Evolutionary conservation across 345 rosid species (phyloP), one percentile per base, ranked within the genome.

Genomic region (Mercurialis annua): DNA sequence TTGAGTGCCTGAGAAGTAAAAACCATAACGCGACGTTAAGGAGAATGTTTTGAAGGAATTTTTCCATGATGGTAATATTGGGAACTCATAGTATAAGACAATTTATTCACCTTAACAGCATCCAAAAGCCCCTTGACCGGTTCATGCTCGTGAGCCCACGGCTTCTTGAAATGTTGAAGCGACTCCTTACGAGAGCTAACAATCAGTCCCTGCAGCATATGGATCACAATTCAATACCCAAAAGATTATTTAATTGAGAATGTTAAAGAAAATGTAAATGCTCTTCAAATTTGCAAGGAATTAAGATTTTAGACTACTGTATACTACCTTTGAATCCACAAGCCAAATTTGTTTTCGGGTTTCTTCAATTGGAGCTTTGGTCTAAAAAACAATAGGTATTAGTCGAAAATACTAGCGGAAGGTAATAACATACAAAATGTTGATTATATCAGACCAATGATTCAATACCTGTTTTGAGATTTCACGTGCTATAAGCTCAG

Each of bases 401-500:
- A 67, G 57, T 71, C 62, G 72, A 62, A 59, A 70, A 54, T 43
- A 54, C 17, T 44, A 75, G 24, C 30, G 43, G 52, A 57, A 54
- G 24, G 65, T 42, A 34, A 58, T 48, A 55, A 64, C 11, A 17
- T n/a, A 27, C 24, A 8, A 36, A 36, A 51, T 51, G 56, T 42
- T 58, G 56, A 36, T n/a, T 30, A 27, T 15, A 20, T 57, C 10
- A 33, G 66, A 33, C 67, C 48, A 40, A 31, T 29, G 24, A 82
- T 87, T 86, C 81, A 79, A 43, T 82, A 91, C 99, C 96, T 83
- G 95, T 76, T 85, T 94, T 27, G 99, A 91, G 66, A 86, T 82
- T 80, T 94, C 97, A 16, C 92, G 88, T 24, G 98, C 98, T 72
- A 92, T 89, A 62, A 94, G 98, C 65, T 92, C 97, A 56, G 98